Evolutionary conservation across 352 stramenopile species (phyloP).

Genomic region (Halophytophthora batemanensis): DNA sequence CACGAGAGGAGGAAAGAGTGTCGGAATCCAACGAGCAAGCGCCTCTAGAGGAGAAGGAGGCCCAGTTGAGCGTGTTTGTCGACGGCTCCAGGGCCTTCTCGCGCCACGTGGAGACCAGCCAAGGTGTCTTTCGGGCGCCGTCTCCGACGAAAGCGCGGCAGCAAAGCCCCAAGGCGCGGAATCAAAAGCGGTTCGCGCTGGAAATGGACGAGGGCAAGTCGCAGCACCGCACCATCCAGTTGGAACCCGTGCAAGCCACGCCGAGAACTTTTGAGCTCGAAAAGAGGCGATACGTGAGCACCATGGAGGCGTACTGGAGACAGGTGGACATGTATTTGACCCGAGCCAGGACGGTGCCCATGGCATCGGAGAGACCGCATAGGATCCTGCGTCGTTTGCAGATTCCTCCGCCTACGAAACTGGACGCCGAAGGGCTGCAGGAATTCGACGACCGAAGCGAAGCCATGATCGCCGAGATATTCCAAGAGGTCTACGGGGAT

Average conservation of each 20-base stretch:
- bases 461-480: conserved; percentile 63
- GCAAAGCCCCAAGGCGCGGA: conserved; percentile 22
- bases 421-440: conserved; percentile 41
- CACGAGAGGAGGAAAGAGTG: conserved; percentile 14
- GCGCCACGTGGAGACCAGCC: conserved; percentile 65
- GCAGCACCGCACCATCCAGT: conserved; percentile 19
- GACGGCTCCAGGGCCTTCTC: conserved; percentile 57
- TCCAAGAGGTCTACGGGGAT: conserved; percentile 71
- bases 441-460: conserved; percentile 66
- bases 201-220: conserved; percentile 30
- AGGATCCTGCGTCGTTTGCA: conserved; percentile 67
- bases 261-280: conserved; percentile 76
- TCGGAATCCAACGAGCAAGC: not conserved
- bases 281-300: conserved; percentile 70
- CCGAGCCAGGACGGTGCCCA: conserved; percentile 48
- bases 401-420: conserved; percentile 50
- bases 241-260: conserved; percentile 55
- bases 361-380: conserved; percentile 56
- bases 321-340: conserved; percentile 71
- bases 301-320: conserved; percentile 81
- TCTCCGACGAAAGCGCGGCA: conserved; percentile 41
- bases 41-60: conserved; percentile 2
- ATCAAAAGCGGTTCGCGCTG: conserved; percentile 31
- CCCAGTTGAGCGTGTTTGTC: conserved; percentile 45
- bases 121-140: conserved; percentile 48